Evolutionary conservation across 225 moss, liverwort and hornwort species (phyloP).

Genomic region (Bryum argenteum): DNA sequence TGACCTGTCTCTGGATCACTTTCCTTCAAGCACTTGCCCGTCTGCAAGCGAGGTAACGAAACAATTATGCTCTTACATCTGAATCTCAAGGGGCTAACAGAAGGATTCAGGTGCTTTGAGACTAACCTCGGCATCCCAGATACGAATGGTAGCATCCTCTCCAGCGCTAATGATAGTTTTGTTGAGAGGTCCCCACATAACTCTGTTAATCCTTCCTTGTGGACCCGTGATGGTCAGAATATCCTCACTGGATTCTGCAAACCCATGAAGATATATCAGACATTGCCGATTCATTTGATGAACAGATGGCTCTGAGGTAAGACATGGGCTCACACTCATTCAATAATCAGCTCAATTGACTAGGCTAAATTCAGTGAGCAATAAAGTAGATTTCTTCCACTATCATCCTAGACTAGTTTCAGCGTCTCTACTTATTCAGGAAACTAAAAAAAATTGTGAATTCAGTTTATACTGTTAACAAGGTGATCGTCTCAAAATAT

Average conservation of each 20-base stretch:
- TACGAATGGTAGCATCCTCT: slow-evolving; percentile 78
- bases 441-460: no score
- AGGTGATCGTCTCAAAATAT: no score
- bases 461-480: no score
- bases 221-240: slow-evolving; percentile 82
- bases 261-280: slow-evolving; percentile 2
- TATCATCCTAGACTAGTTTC: no score
- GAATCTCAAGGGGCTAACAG: neutral
- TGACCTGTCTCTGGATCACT: slow-evolving; percentile 80
- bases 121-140: slow-evolving; percentile 92
- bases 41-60: slow-evolving; percentile 37
- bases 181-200: slow-evolving; percentile 86
- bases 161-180: slow-evolving; percentile 96
- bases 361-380: no score
- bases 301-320: no score
- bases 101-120: neutral
- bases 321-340: no score
- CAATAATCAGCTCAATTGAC: no score
- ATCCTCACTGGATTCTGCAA: slow-evolving; percentile 74
- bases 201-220: slow-evolving; percentile 90
- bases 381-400: no score
- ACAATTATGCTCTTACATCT: neutral
- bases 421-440: no score
- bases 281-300: neutral
- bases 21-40: slow-evolving; percentile 82